Conservation (phyloP, 352 stramenopile genomes). For the Halophytophthora polymorphica region DNA sequence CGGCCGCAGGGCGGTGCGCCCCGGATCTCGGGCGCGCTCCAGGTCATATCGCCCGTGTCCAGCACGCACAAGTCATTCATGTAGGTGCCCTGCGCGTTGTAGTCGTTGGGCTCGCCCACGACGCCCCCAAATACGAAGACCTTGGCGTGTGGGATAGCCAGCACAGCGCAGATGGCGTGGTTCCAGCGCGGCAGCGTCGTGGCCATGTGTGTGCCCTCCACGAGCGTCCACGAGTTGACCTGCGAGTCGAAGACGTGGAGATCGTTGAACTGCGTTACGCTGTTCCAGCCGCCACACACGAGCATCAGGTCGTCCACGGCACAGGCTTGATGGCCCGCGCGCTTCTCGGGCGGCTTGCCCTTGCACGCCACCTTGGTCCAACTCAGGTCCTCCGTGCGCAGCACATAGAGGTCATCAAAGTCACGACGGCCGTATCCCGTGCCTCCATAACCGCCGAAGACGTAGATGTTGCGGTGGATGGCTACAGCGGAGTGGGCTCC, state of each 20-base stretch:
- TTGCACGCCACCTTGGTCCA: constrained; percentile 84
- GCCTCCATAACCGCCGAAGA: constrained; percentile 96
- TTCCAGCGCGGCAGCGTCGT: constrained; percentile 92
- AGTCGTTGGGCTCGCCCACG: constrained; percentile 86
- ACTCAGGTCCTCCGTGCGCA: constrained; percentile 88
- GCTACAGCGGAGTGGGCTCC: constrained; percentile 89
- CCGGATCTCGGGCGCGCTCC: constrained; percentile 76
- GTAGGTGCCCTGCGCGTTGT: constrained; percentile 80
- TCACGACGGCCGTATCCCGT: constrained; percentile 89
- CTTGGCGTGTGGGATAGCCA: constrained; percentile 94
- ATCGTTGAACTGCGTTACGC: constrained; percentile 93
- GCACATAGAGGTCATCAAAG: constrained; percentile 92
- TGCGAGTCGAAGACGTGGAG: constrained; percentile 91
- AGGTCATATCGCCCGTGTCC: constrained; percentile 91
- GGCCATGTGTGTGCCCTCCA: constrained; percentile 75
- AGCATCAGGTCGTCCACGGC: constrained; percentile 90
- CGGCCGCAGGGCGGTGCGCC: constrained; percentile 84
- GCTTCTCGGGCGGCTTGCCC: constrained; percentile 86
- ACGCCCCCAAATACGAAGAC: constrained; percentile 97
- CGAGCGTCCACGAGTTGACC: constrained; percentile 80
- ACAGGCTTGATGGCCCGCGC: constrained; percentile 91
- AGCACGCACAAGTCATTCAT: constrained; percentile 91
- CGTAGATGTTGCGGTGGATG: constrained; percentile 81
- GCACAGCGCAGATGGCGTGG: constrained; percentile 89
- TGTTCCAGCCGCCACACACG: constrained; percentile 95